Base-by-base conservation (phyloP, 2,329 filamentous ascomycete genomes). In the Cryphonectria parasitica region DNA sequence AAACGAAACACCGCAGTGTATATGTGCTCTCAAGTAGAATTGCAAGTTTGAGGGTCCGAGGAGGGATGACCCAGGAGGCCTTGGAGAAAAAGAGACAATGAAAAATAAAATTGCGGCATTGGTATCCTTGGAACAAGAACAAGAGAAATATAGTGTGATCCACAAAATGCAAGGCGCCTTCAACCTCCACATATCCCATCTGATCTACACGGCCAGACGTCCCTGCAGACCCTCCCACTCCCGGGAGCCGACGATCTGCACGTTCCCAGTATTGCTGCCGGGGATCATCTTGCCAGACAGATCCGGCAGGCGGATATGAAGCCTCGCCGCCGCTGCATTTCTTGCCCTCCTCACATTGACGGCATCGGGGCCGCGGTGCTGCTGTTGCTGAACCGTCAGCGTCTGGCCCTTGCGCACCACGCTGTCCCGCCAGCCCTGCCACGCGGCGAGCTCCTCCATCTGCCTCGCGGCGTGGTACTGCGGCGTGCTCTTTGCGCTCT, bases 401-500 rank as follows among this genome's bases (percentile, higher is more conserved):
- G 82, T 79, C 67, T 78, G 78, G 2, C 83, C 84, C 81, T 89
- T 90, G 76, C 83, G 82, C 15, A 87, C 76, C 45, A 90, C 85
- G 8, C 83, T 82, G 34, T 83, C 81, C 75, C 86, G 83, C 89
- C 89, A 91, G 71, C 81, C 80, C 75, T 83, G 84, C 89, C 89
- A 91, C 1, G 84, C 82, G 34, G 86, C 89, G 76, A 88, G 91
- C 73, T 92, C 87, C 79, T 93, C 91, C 70, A 83, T 85, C 78
- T 90, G 87, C 77, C 84, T 86, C 25, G 89, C 90, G 13, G 89
- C 89, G 72, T 90, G 88, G 80, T 90, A 93, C 77, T 89, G 86
- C 4, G 90, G 88, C 62, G 89, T 92, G 54, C 83, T 84, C 76
- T 82, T 88, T 31, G 88, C 87, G 31, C 90, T 90, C 73, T 88